Evolutionary conservation across 768 basidiomycete species (phyloP), one percentile per base, ranked within the genome.

Genomic region (Lentinula lateritia): DNA sequence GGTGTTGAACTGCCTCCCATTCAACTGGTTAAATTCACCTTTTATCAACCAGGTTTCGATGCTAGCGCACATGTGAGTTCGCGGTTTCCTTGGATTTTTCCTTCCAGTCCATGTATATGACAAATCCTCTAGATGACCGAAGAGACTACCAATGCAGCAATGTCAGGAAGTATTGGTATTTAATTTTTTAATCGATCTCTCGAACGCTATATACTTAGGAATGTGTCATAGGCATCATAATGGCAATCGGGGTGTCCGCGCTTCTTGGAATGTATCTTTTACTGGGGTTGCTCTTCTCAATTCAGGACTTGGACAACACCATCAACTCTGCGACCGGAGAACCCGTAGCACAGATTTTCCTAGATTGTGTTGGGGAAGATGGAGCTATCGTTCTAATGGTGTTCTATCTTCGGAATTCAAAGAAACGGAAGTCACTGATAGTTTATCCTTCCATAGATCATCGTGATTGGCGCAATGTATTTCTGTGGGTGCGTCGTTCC

Each of bases 331-430:
- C 72, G 9, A 86, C 83, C 4, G 87, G 86, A 0, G 81, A 91
- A 65, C 90, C 90, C 1, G 89, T 92, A 1, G 80, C 89, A 2
- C 89, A 92, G 65, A 92, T 93, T 3, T 88, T 92, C 68, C 67
- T 90, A 43, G 90, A 92, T 66, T 86, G 86, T 0, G 88, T 91
- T 2, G 90, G 90, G 1, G 79, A 83, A 67, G 83, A 83, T 38
- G 89, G 90, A 2, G 89, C 88, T 0, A 90, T 89, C 59, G 88
- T 83, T 1, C 70, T 90, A 23, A 90, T 91, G 88, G 86, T 85
- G 46, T 4, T n/a, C 5, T 57, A 28, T 28, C 28, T 3, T 72
- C 65, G 7, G 4, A 7, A 15, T 52, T 36, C 9, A n/a, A 15
- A 34, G 10, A n/a, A 52, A 23, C 8, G 13, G 6, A 52, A n/a